Evolutionary conservation across 163 green algal genomes (phyloP).

Genomic region (Picocystis sp.): DNA sequence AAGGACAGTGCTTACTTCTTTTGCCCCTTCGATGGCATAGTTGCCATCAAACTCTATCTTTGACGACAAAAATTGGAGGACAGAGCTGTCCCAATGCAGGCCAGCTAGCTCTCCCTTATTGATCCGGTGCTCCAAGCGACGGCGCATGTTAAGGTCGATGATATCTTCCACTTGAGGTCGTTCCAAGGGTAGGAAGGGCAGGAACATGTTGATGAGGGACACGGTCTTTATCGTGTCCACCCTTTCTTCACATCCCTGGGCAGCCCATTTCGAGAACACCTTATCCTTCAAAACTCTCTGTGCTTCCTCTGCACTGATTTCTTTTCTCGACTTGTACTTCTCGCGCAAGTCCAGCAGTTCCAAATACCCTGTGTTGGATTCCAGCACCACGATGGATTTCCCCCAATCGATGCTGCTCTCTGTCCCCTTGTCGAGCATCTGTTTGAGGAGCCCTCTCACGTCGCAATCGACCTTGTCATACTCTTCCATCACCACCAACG

Average conservation of each 20-base stretch:
- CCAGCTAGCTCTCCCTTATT: not conserved
- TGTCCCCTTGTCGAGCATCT: constrained; percentile 48
- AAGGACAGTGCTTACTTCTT: constrained; percentile 33
- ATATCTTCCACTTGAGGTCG: constrained; percentile 22
- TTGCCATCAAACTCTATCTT: constrained; percentile 33
- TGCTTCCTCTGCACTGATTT: constrained; percentile 30
- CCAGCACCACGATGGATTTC: constrained; percentile 63
- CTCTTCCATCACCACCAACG: constrained; percentile 79
- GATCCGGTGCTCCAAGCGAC: not conserved
- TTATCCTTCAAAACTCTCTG: constrained; percentile 43
- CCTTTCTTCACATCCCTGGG: constrained; percentile 36
- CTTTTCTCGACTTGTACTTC: not conserved
- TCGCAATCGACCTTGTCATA: constrained; percentile 87
- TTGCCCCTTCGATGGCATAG: constrained; percentile 40
- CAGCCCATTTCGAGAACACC: constrained; percentile 40
- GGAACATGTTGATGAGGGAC: constrained; percentile 51
- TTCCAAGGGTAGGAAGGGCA: constrained; percentile 68
- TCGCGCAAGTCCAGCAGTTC: constrained; percentile 45
- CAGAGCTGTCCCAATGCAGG: not conserved
- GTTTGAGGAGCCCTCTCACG: constrained; percentile 49
- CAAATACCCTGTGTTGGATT: constrained; percentile 70
- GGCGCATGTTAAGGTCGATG: not conserved
- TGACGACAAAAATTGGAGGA: not conserved
- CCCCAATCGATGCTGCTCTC: constrained; percentile 6
- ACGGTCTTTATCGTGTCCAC: constrained; percentile 32